Base-by-base conservation (phyloP, 768 basidiomycete species). In the Dacryopinax primogenitus region DNA sequence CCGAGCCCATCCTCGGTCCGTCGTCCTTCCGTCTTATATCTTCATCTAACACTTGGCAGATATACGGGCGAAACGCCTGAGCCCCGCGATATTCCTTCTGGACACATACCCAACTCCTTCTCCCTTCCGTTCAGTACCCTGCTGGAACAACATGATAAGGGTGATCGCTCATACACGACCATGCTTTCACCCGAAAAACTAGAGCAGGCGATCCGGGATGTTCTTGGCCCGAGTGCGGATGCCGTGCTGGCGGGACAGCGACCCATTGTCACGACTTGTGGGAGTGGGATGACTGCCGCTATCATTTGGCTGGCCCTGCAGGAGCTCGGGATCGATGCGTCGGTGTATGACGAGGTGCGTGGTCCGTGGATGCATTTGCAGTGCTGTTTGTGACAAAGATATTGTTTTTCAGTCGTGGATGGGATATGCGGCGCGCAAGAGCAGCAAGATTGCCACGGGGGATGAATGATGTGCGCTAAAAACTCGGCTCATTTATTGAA, bases 281-380 rank as follows among this genome's bases (percentile, higher is more conserved):
- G 95, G 62, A 95, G 91, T 72, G 95, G 95, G 45, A 97, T 99
- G 95, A 96, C 94, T n/a, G 95, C 95, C 12, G 90, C 83, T 1
- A 79, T 97, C 15, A 79, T 97, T 4, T 97, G 96, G 94, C 79
- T 97, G 66, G 93, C 91, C n/a, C 78, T 96, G 67, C 83, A 88
- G 73, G 71, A 88, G 36, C 70, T 92, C 51, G 85, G 84, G 15
- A 82, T 83, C 3, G 74, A 81, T 63, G 77, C 78, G 26, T 82
- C 82, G n/a, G 74, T 98, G 12, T 99, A 98, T 72, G 96, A 99
- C 69, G 96, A 99, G 84, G 93, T 95, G 72, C 62, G 84, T 69
- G 51, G 7, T 23, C 18, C 23, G 64, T n/a, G 35, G 51, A 4
- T 6, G 16, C 66, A 45, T 64, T 16, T 44, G 28, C 16, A 1